Base-by-base conservation (phyloP, 106 monocot species). In the Triglochin maritima region DNA sequence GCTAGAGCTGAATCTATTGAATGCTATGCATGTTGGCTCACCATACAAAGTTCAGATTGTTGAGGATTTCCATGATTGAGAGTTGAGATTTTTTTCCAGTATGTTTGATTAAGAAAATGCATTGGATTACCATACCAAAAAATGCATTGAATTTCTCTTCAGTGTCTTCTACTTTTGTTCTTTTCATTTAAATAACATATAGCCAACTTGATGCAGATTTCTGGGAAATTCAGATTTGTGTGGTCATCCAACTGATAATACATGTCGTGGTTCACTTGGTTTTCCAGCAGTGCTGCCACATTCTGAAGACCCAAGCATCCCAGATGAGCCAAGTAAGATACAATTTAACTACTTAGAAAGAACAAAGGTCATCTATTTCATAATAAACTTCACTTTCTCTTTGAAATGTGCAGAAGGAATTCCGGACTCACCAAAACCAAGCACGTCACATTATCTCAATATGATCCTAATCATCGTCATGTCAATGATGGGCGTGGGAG, bases 201-300 rank as follows among this genome's bases (percentile, higher is more conserved):
- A 1, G 29, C 29, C 29, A 29, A 29, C 29, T 64, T 4, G 47
- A 50, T 69, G 54, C 85, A 96, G 95, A 75, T 96, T 87, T 79
- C 76, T 88, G 46, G 90, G 90, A 9, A 96, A 96, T 79, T 78
- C 83, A n/a, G 90, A 96, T 71, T 77, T 96, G 17, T 96, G 95
- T 72, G 95, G 95, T n/a, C 64, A 81, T 45, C 95, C 83, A 4
- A 74, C 85, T 70, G 81, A 85, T 60, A 90, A 83, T 66, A 13
- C 69, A 7, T 90, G 95, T 54, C 82, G 83, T 11, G 78, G 76
- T 67, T 72, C 83, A 44, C 76, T 96, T 42, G 95, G 95, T 15
- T 96, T 87, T 69, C 95, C 95, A 73, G 95, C 87, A 49, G 81
- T 96, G 47, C 58, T 96, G 41, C 95, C 95, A 2, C 82, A 83